A percentile compares a stretch with the other conserved stretches of the same genome.
These are phyloP conservation scores for Solanum bulbocastanum DNA, from an alignment of 257 asterid species.

Conservation along the genomic window DNA sequence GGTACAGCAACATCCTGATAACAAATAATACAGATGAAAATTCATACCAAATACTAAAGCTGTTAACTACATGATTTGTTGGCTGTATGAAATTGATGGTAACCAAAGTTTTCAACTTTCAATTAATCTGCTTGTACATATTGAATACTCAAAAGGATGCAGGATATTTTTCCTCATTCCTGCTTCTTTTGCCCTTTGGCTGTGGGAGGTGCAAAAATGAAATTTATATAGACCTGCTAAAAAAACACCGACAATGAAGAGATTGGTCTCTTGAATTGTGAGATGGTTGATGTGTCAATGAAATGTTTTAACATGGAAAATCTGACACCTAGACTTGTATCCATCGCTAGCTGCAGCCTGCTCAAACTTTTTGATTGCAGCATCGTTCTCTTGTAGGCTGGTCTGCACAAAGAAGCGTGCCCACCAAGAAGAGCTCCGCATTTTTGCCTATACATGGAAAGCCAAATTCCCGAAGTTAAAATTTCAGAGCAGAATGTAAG, in stretches of 20 bases:
- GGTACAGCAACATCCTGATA: background rate
- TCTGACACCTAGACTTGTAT: constrained; percentile 57
- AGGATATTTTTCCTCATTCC: background rate
- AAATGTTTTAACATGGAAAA: constrained; percentile 81
- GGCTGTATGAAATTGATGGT: background rate
- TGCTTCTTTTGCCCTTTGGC: background rate
- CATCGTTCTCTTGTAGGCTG: constrained; percentile 77
- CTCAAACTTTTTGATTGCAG: constrained; percentile 62
- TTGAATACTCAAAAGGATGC: constrained; percentile 1
- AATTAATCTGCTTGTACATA: background rate
- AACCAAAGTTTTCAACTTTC: background rate
- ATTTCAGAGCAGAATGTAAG: background rate
- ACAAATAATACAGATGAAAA: background rate
- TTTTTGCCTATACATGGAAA: constrained; percentile 46
- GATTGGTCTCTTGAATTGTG: background rate
- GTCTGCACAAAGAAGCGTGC: constrained; percentile 61
- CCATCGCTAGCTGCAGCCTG: constrained; percentile 49
- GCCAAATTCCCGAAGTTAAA: background rate
- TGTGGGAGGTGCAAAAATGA: background rate
- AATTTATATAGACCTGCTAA: background rate
- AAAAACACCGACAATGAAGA: background rate
- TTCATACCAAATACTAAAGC: background rate
- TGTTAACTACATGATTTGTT: background rate
- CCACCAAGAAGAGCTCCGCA: constrained; percentile 90
- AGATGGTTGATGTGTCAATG: constrained; percentile 21